phyloP scores from a whole-genome alignment of 495 filamentous ascomycete genomes.

The Paragyromitra xinjiangensis region DNA sequence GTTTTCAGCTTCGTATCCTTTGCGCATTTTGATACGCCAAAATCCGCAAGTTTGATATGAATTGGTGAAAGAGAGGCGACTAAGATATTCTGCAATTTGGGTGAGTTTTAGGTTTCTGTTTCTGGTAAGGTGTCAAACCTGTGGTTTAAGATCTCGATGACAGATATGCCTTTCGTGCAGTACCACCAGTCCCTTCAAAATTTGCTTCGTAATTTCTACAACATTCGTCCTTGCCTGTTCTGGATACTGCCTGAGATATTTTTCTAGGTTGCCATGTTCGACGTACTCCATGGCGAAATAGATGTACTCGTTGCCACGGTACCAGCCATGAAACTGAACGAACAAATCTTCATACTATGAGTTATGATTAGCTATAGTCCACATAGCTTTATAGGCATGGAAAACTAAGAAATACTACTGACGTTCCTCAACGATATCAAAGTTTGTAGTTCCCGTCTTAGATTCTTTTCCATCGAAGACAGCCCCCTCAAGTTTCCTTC shows the following conservation, averaged over 20 bases:
- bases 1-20: background rate
- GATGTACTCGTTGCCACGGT: background rate
- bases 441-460: too few species aligned
- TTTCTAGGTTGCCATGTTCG: background rate
- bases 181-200: background rate
- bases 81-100: background rate
- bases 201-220: background rate
- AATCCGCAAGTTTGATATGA: background rate
- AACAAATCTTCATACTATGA: too few species aligned
- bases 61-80: background rate
- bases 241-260: background rate
- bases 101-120: background rate
- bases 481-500: too few species aligned
- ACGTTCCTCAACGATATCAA: too few species aligned
- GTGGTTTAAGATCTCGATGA: background rate
- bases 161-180: background rate
- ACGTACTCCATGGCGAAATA: background rate
- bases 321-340: too few species aligned
- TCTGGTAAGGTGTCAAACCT: background rate
- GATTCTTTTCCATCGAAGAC: too few species aligned
- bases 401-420: too few species aligned
- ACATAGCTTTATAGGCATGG: too few species aligned
- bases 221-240: background rate
- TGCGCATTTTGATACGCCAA: background rate
- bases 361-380: too few species aligned